phyloP scores from a whole-genome alignment of 2,329 filamentous ascomycete species.

The Fusarium pininemorale region DNA sequence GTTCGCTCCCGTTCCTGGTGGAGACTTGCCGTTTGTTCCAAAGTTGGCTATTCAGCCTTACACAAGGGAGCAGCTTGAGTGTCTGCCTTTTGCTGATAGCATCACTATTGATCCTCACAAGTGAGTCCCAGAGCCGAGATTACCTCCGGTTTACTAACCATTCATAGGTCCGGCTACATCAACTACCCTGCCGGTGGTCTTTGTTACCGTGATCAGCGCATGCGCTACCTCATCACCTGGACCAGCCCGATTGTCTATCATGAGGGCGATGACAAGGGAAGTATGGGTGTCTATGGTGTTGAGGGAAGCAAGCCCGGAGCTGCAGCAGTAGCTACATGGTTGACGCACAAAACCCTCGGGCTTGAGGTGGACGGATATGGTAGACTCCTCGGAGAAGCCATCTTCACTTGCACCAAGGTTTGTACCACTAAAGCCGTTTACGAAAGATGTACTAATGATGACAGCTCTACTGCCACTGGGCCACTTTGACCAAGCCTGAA shows the following conservation, averaged over 20 bases:
- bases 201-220: background rate
- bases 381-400: background rate
- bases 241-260: background rate
- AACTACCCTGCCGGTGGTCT: background rate
- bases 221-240: background rate
- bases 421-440: accelerated
- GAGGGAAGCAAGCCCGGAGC: background rate
- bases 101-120: background rate
- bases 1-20: background rate
- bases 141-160: background rate
- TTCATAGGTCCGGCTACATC: background rate
- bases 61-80: background rate
- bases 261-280: background rate
- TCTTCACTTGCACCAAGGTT: conserved; percentile 1
- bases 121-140: background rate
- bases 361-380: background rate
- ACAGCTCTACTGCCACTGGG: background rate
- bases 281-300: background rate
- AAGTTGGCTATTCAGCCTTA: background rate
- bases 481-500: background rate
- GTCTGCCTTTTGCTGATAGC: background rate
- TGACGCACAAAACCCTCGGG: background rate
- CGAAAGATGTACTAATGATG: background rate
- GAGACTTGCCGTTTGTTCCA: background rate
- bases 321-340: background rate